Evolutionary conservation across 345 rosid genomes (phyloP).

Genomic region (Fremontodendron californicum): DNA sequence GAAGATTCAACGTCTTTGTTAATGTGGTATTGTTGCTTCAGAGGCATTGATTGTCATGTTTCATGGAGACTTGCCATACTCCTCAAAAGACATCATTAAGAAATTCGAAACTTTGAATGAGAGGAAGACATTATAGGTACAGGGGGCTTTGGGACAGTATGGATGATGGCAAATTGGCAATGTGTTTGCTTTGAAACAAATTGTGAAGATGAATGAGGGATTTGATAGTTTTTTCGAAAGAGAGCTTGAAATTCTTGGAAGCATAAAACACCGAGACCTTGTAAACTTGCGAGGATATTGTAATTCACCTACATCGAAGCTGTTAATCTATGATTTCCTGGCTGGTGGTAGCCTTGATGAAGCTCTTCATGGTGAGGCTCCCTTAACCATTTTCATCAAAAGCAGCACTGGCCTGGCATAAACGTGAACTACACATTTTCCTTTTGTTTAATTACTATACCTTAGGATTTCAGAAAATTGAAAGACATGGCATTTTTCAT

Average conservation of each 20-base stretch:
- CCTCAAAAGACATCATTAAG: constrained; percentile 90
- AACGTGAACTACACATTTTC: neutral
- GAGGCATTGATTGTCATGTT: constrained; percentile 97
- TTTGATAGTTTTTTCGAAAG: constrained; percentile 94
- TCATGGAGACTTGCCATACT: constrained; percentile 94
- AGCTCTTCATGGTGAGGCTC: too few relatives aligned
- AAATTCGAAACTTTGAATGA: constrained; percentile 73
- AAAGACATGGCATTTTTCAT: neutral
- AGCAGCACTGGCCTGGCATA: neutral
- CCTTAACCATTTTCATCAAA: neutral
- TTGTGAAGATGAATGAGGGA: too few relatives aligned
- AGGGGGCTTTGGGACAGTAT: constrained; percentile 98
- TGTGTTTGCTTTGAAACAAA: constrained; percentile 82
- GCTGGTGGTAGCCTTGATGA: too few relatives aligned
- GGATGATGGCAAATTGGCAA: constrained; percentile 98
- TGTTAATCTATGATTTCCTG: too few relatives aligned
- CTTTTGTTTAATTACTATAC: neutral
- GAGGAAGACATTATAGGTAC: constrained; percentile 84
- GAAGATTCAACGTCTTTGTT: constrained; percentile 10
- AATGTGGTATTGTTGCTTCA: constrained; percentile 27
- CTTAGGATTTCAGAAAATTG: neutral
- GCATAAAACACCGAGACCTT: too few relatives aligned
- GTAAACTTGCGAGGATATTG: too few relatives aligned
- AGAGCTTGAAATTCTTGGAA: constrained; percentile 95
- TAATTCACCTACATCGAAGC: too few relatives aligned